These are phyloP conservation scores for Fusarium sp. DNA, from an alignment of 2,329 filamentous ascomycete species.

Conservation along the genomic window DNA sequence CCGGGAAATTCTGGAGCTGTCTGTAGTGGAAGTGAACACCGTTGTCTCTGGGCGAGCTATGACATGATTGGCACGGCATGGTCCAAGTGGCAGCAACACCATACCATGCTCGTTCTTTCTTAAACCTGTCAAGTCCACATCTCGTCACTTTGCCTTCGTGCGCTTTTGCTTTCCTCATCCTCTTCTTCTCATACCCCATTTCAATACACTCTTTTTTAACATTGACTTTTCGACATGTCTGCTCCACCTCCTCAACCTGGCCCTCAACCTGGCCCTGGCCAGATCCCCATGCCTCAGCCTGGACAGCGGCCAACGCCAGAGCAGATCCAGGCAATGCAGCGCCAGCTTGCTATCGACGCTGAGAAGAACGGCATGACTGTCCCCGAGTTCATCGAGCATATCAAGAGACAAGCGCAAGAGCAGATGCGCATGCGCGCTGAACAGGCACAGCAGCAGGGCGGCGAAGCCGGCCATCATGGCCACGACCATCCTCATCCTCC, in stretches of 20 bases:
- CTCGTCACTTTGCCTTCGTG: slow-evolving; percentile 30
- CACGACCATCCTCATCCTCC: slow-evolving; percentile 50
- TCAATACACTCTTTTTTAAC: slow-evolving; percentile 1
- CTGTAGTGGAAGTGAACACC: slow-evolving; percentile 54
- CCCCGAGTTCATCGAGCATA: slow-evolving; percentile 82
- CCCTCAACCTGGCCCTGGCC: slow-evolving; percentile 48
- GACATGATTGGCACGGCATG: slow-evolving; percentile 46
- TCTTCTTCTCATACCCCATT: slow-evolving; percentile 20
- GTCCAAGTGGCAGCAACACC: slow-evolving; percentile 42
- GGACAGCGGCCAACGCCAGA: slow-evolving; percentile 77
- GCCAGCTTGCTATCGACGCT: slow-evolving; percentile 85
- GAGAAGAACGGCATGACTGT: slow-evolving; percentile 86
- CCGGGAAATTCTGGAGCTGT: slow-evolving; percentile 32
- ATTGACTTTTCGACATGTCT: slow-evolving; percentile 47
- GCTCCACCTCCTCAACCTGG: slow-evolving; percentile 48
- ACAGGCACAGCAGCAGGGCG: slow-evolving; percentile 60
- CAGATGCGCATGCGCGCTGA: slow-evolving; percentile 63
- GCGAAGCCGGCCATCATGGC: slow-evolving; percentile 48
- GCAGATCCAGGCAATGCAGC: slow-evolving; percentile 87
- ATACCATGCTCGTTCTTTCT: slow-evolving; percentile 39
- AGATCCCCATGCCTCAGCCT: slow-evolving; percentile 54
- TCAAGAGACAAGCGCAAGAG: slow-evolving; percentile 69
- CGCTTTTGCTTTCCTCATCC: slow-evolving; percentile 23
- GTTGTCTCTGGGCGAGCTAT: slow-evolving; percentile 50
- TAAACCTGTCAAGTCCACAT: slow-evolving; percentile 29